Evolutionary conservation across 1,284 basidiomycete species (phyloP).

Genomic region (Pseudozyma pruni): DNA sequence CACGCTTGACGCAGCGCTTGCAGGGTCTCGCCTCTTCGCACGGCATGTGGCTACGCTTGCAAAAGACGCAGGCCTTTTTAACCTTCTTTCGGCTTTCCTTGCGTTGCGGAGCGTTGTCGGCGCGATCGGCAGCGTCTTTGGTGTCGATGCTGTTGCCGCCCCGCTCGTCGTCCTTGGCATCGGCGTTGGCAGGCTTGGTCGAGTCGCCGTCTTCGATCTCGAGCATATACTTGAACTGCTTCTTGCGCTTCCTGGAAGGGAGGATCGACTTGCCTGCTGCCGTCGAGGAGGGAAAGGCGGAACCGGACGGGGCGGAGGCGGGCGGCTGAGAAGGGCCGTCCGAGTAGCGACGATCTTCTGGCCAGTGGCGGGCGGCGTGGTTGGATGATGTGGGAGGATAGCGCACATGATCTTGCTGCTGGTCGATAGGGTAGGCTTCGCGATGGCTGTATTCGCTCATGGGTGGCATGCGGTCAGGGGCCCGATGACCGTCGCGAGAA

Average conservation of each 20-base stretch:
- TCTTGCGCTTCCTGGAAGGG: slow-evolving; percentile 36
- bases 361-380: slow-evolving; percentile 1
- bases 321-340: background rate
- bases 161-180: slow-evolving; percentile 12
- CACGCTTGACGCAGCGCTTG: slow-evolving; percentile 46
- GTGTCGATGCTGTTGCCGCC: slow-evolving; percentile 9
- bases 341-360: background rate
- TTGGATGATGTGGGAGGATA: background rate
- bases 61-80: slow-evolving; percentile 51
- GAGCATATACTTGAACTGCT: slow-evolving; percentile 54
- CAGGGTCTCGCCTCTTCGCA: slow-evolving; percentile 42
- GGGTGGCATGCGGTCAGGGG: slow-evolving; percentile 5
- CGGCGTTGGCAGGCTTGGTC: slow-evolving; percentile 2
- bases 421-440: slow-evolving; percentile 2
- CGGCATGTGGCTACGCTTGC: slow-evolving; percentile 54
- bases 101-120: slow-evolving; percentile 1
- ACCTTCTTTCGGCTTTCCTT: slow-evolving; percentile 50
- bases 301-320: slow-evolving; percentile 7
- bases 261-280: background rate
- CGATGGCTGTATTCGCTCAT: slow-evolving; percentile 3
- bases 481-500: background rate
- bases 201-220: slow-evolving; percentile 15
- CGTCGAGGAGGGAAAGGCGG: background rate
- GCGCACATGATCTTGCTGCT: background rate
- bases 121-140: background rate